phyloP scores from a whole-genome alignment of 805 yeast genomes.

The Candida ponderosae region DNA sequence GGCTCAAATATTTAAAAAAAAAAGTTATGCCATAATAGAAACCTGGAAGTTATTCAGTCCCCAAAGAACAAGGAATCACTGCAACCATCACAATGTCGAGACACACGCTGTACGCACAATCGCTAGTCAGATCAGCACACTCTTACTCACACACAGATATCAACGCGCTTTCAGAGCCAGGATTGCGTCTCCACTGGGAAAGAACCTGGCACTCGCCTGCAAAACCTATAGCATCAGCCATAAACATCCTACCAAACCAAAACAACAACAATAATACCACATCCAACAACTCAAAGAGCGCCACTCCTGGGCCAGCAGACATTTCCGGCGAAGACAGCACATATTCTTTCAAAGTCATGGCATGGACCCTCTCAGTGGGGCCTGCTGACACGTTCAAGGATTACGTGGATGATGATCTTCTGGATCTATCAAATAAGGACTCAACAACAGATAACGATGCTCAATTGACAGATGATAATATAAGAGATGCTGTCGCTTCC shows the following conservation, averaged over 20 bases:
- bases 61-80: background rate
- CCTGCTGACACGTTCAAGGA: slow-evolving; percentile 12
- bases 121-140: slow-evolving; percentile 16
- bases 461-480: slow-evolving; percentile 35
- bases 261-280: background rate
- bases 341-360: slow-evolving; percentile 20
- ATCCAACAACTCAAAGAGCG: slow-evolving; percentile 2
- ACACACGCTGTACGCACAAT: slow-evolving; percentile 18
- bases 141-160: background rate
- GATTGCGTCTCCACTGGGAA: slow-evolving; percentile 15
- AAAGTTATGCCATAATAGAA: too few relatives aligned
- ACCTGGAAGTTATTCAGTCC: too few relatives aligned
- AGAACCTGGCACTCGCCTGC: slow-evolving; percentile 19
- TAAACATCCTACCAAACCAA: slow-evolving; percentile 10
- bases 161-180: too few relatives aligned
- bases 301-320: slow-evolving; percentile 15
- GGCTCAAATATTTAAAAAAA: too few relatives aligned
- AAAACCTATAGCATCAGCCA: slow-evolving; percentile 4
- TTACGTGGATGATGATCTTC: slow-evolving; percentile 26
- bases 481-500: slow-evolving; percentile 45
- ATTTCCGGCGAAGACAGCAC: slow-evolving; percentile 7
- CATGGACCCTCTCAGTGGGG: slow-evolving; percentile 21
- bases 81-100: slow-evolving; percentile 11
- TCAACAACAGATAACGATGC: slow-evolving; percentile 18
- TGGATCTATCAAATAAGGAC: slow-evolving; percentile 38